phyloP scores from a whole-genome alignment of 805 yeast species.

The Candida ulmi region DNA sequence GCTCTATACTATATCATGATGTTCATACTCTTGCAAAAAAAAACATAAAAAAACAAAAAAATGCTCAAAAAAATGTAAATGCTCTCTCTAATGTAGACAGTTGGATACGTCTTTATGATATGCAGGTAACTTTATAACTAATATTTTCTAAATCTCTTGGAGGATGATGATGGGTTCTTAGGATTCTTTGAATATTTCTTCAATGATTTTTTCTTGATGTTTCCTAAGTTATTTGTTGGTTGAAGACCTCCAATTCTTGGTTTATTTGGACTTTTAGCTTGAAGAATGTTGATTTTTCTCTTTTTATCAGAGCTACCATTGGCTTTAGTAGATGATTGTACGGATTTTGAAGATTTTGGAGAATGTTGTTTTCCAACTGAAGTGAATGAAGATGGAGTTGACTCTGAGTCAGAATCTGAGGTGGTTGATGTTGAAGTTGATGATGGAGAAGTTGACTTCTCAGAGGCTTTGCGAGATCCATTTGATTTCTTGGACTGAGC shows the following conservation, averaged over 20 bases:
- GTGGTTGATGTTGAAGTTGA: neutral
- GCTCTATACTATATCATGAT: neutral
- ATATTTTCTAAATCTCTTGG: slow-evolving; percentile 19
- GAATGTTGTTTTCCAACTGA: too few relatives aligned
- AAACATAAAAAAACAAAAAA: neutral
- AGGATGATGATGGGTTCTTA: slow-evolving; percentile 5
- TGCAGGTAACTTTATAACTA: slow-evolving; percentile 4
- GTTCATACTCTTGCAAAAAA: neutral
- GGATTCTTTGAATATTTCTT: slow-evolving; percentile 19
- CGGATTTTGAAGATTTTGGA: neutral
- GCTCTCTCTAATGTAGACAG: too few relatives aligned
- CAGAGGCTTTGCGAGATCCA: too few relatives aligned
- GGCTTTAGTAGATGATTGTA: neutral
- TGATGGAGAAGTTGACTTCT: neutral
- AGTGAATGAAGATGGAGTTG: neutral
- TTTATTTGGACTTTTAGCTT: neutral
- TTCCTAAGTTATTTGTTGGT: slow-evolving; percentile 22
- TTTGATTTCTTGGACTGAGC: neutral
- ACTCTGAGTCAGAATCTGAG: neutral
- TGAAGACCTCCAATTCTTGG: slow-evolving; percentile 6
- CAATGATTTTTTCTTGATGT: slow-evolving; percentile 10
- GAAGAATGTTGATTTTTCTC: neutral
- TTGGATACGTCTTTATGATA: too few relatives aligned
- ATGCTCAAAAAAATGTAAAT: neutral
- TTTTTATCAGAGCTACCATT: neutral